Conservation (phyloP, 768 basidiomycete species). For the Gautieria morchelliformis region DNA sequence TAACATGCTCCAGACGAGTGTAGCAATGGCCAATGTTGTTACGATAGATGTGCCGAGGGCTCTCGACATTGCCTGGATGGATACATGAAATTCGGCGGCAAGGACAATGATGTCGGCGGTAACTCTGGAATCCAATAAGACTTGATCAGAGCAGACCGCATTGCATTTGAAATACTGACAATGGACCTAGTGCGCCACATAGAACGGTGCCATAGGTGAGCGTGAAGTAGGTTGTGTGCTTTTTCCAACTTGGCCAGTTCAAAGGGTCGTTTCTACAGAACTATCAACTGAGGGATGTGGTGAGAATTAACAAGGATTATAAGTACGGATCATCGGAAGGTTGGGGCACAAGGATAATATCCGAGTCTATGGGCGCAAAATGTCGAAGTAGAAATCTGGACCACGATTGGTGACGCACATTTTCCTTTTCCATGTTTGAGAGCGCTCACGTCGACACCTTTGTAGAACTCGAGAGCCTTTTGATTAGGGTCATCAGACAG, state of each 20-base stretch:
- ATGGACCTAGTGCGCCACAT: slow-evolving; percentile 11
- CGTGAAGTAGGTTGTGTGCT: slow-evolving; percentile 7
- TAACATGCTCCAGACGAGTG: not conserved
- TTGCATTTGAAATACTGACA: slow-evolving; percentile 1
- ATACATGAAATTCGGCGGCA: slow-evolving; percentile 9
- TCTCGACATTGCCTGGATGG: slow-evolving; percentile 3
- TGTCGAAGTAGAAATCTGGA: not conserved
- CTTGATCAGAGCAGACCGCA: no score
- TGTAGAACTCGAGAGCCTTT: slow-evolving; percentile 9
- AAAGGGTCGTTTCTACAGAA: slow-evolving; percentile 14
- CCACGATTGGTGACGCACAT: not conserved
- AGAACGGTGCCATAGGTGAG: slow-evolving; percentile 10
- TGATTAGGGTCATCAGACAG: slow-evolving; percentile 14
- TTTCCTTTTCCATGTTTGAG: slow-evolving; percentile 16
- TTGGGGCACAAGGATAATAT: slow-evolving; percentile 17
- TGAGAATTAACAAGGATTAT: not conserved
- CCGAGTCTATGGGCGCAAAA: not conserved
- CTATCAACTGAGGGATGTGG: not conserved
- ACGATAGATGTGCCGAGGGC: slow-evolving; percentile 11
- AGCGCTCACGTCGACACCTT: slow-evolving; percentile 4
- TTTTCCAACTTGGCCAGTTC: slow-evolving; percentile 17
- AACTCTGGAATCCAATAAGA: not conserved
- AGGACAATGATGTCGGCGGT: slow-evolving; percentile 3
- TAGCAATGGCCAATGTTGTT: slow-evolving; percentile 6
- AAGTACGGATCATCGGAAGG: slow-evolving; percentile 16